Base-by-base conservation (phyloP, 1,284 basidiomycete genomes). In the Malassezia equina region DNA sequence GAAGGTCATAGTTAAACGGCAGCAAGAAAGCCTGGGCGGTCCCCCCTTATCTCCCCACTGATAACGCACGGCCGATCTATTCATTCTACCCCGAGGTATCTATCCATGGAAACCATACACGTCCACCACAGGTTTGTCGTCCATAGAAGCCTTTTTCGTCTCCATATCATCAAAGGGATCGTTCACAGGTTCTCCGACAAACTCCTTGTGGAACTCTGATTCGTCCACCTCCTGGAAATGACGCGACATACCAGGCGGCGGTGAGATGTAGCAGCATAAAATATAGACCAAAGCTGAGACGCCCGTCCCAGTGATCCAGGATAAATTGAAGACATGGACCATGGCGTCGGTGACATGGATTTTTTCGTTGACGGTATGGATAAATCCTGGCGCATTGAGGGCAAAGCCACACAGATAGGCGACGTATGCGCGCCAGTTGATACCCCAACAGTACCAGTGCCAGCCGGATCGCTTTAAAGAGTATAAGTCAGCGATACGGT, bases 371-470 rank as follows among this genome's bases (percentile, higher is more conserved):
- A 33, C 23, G 1, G 50, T 44, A 7, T 19, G 7, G 24, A 44
- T 45, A 31, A 68, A 85, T 83, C 78, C 86, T 23, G 87, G 83
- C 8, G 86, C 83, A 68, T 88, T 89, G 76, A 88, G 84, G 21
- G 86, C 78, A 61, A 90, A 86, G 17, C 88, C 86, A 13, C 82
- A 73, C 47, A 86, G 78, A 73, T 88, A 85, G 1, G 83, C 83
- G 0, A 79, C 79, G 59, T 85, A 86, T 1, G 84, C 85, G 11
- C 84, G 83, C 25, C 32, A 64, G 57, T 62, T 67, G 75, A 88
- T 71, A 1, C 87, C 87, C 49, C 78, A 80, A 1, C 81, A 84
- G 74, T 88, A 90, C 75, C 78, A 83, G 75, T 88, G 89, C 83
- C 83, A 78, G 53, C 47, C 40, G 3, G 59, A 44, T 24, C 44